These are phyloP conservation scores for Trypanosoma melophagium DNA, from an alignment of 208 protist species.

Conservation along the genomic window DNA sequence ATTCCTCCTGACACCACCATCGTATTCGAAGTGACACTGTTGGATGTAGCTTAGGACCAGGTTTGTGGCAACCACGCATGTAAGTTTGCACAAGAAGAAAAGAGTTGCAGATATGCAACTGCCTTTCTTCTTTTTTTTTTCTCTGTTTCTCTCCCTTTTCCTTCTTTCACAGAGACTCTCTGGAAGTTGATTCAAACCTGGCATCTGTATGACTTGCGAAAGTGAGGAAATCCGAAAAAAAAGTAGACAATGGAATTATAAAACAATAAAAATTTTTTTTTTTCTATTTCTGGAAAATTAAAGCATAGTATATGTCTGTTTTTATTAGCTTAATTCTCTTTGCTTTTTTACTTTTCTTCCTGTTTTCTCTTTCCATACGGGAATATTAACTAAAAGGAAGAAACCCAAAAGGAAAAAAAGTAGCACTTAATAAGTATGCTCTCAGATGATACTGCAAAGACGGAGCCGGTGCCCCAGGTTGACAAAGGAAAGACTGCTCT, in stretches of 20 bases:
- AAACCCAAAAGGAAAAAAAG: not conserved
- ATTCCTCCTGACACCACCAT: constrained; percentile 88
- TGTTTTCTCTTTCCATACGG: not conserved
- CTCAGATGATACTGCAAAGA: not conserved
- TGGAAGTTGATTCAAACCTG: no score
- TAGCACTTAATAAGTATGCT: no score
- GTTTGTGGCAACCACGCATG: no score
- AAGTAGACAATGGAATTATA: not conserved
- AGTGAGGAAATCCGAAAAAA: no score
- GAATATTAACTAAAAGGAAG: not conserved
- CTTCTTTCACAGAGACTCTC: no score
- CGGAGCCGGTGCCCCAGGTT: not conserved
- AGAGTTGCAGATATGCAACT: no score
- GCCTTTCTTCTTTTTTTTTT: no score
- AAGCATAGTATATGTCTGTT: not conserved
- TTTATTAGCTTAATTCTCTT: not conserved
- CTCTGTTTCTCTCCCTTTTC: no score
- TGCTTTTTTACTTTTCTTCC: not conserved
- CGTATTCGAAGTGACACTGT: constrained; percentile 91
- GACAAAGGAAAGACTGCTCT: not conserved
- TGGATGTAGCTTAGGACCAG: constrained; percentile 83
- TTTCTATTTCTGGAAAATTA: not conserved
- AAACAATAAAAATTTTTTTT: not conserved
- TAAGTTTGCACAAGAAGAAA: no score
- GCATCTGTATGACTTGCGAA: no score